Evolutionary conservation across 2,329 filamentous ascomycete genomes (phyloP).

Genomic region (Monosporascus sp.): DNA sequence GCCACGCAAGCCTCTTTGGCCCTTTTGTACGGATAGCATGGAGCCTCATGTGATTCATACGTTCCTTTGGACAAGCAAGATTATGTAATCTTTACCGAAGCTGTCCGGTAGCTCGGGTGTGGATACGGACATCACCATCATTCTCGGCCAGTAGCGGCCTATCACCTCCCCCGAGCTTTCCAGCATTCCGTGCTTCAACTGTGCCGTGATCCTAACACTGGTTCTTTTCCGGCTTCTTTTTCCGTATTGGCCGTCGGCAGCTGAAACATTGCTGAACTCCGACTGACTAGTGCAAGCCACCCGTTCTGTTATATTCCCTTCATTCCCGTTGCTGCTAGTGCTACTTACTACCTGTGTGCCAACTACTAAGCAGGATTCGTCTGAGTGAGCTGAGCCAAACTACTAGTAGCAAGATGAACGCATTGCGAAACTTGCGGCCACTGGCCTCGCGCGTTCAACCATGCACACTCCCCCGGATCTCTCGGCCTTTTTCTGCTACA

Average conservation of each 20-base stretch:
- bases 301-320: background rate
- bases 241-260: background rate
- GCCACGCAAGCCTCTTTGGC: background rate
- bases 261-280: background rate
- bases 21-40: background rate
- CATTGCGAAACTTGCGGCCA: conserved; percentile 55
- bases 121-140: no score
- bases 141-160: no score
- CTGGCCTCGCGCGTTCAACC: conserved; percentile 55
- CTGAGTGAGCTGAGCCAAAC: background rate
- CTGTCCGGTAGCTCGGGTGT: no score
- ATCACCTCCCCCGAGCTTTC: no score
- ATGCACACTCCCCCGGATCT: conserved; percentile 50
- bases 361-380: background rate
- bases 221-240: background rate
- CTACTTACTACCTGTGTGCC: no score
- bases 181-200: no score
- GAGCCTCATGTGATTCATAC: background rate
- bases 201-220: background rate
- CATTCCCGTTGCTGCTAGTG: no score
- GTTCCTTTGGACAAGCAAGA: no score
- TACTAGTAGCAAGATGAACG: conserved; percentile 38
- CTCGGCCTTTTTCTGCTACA: conserved; percentile 47
- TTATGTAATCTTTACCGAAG: no score
- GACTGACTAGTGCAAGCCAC: background rate